Percentiles rank a stretch among this genome's conserved stretches.
Conservation (phyloP, 805 yeast genomes). For the Candida taoyuanica region DNA sequence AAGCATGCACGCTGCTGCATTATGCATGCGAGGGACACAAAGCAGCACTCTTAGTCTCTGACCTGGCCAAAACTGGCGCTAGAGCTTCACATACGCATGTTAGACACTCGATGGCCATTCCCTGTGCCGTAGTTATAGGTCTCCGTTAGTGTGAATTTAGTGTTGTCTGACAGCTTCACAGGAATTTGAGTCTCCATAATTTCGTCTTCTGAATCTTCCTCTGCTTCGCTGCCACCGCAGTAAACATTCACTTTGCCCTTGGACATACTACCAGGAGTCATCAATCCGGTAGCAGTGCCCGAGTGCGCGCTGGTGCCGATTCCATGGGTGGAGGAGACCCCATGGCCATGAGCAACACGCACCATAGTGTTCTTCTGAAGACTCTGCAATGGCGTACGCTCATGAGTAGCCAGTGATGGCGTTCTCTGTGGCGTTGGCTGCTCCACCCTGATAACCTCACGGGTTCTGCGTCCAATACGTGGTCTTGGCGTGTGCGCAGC, state of each 20-base stretch:
- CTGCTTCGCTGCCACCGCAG: conserved; percentile 9
- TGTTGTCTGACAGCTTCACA: neutral
- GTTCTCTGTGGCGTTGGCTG: conserved; percentile 9
- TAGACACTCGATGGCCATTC: conserved; percentile 7
- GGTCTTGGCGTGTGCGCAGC: conserved; percentile 8
- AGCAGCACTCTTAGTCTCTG: no score
- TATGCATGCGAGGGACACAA: no score
- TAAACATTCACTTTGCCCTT: conserved; percentile 7
- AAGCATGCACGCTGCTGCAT: no score
- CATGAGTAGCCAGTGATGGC: neutral
- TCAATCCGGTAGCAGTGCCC: no score
- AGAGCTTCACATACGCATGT: conserved; percentile 2
- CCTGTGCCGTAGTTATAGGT: conserved; percentile 19
- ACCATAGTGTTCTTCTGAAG: conserved; percentile 5
- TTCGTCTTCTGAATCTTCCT: no score
- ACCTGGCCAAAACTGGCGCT: no score
- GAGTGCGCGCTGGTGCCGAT: no score
- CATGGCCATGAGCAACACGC: conserved; percentile 1
- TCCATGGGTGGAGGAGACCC: no score
- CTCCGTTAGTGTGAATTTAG: conserved; percentile 15
- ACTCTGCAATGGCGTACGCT: conserved; percentile 5
- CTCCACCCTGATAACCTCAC: conserved; percentile 9
- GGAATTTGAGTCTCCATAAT: conserved; percentile 7
- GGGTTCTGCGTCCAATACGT: conserved; percentile 1
- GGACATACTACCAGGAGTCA: conserved; percentile 5